Evolutionary conservation across 495 filamentous ascomycete species (phyloP).

Genomic region (Neurospora intermedia): DNA sequence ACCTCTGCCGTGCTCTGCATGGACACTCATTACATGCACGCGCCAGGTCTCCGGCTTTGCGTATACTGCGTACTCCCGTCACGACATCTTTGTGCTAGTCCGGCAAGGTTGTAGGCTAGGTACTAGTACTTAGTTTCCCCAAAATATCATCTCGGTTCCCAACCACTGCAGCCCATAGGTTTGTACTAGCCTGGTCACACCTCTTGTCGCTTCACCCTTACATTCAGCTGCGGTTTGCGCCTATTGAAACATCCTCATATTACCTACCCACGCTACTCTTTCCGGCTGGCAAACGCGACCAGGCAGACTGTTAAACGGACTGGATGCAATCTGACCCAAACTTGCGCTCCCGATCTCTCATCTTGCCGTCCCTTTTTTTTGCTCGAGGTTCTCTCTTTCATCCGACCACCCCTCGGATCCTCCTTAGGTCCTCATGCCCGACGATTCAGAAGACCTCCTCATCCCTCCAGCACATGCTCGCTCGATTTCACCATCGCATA

Average conservation of each 20-base stretch:
- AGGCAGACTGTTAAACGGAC: not conserved
- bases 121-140: not conserved
- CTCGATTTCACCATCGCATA: conserved; percentile 10
- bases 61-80: not conserved
- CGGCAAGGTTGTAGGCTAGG: not conserved
- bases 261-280: not conserved
- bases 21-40: not conserved
- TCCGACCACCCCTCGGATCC: not conserved
- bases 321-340: not conserved
- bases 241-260: not conserved
- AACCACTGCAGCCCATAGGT: not conserved
- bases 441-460: conserved; percentile 21
- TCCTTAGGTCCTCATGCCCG: conserved; percentile 18
- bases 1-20: not conserved
- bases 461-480: conserved; percentile 10
- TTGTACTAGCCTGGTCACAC: not conserved
- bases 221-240: not conserved
- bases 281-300: not conserved
- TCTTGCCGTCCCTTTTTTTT: not conserved
- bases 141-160: not conserved
- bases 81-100: not conserved
- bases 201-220: not conserved
- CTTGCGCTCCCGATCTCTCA: not conserved
- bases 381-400: not conserved
- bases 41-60: not conserved